Evolutionary conservation across 805 yeast genomes (phyloP).

Genomic region (Cyberlindnera lachancei): DNA sequence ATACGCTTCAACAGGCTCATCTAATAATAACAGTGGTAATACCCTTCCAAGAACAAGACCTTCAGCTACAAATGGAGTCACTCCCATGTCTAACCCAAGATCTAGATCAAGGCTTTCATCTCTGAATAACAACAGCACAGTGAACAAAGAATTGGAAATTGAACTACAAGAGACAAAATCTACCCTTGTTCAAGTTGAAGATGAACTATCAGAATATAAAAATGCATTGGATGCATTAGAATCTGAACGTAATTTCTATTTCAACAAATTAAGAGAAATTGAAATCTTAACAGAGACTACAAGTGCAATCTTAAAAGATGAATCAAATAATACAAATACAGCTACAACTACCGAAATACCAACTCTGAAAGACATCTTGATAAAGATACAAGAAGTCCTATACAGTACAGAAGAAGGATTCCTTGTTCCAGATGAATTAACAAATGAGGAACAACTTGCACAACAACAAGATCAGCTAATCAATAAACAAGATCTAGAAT

Average conservation of each 20-base stretch:
- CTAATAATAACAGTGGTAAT: no score
- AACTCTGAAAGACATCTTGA: conserved; percentile 35
- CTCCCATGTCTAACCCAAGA: conserved; percentile 14
- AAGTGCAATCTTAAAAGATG: conserved; percentile 41
- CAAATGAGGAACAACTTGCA: conserved; percentile 7
- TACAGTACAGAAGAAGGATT: conserved; percentile 84
- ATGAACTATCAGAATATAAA: conserved; percentile 50
- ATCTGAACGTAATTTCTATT: conserved; percentile 85
- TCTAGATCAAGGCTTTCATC: no score
- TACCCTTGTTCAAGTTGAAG: conserved; percentile 32
- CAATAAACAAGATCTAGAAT: background rate
- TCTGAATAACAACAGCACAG: background rate
- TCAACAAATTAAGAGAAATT: conserved; percentile 80
- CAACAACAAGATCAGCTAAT: background rate
- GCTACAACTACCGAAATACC: conserved; percentile 14
- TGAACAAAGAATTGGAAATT: conserved; percentile 28
- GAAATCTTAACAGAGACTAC: conserved; percentile 71
- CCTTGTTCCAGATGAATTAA: conserved; percentile 44
- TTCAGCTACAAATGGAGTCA: conserved; percentile 9
- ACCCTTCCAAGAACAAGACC: conserved; percentile 9
- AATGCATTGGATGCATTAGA: conserved; percentile 60
- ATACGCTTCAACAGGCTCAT: conserved; percentile 2
- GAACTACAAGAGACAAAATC: conserved; percentile 41
- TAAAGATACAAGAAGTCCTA: conserved; percentile 66
- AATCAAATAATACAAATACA: no score